phyloP scores from a whole-genome alignment of 192 early-diverging fungal genomes.

The Chytriomyces sp. region DNA sequence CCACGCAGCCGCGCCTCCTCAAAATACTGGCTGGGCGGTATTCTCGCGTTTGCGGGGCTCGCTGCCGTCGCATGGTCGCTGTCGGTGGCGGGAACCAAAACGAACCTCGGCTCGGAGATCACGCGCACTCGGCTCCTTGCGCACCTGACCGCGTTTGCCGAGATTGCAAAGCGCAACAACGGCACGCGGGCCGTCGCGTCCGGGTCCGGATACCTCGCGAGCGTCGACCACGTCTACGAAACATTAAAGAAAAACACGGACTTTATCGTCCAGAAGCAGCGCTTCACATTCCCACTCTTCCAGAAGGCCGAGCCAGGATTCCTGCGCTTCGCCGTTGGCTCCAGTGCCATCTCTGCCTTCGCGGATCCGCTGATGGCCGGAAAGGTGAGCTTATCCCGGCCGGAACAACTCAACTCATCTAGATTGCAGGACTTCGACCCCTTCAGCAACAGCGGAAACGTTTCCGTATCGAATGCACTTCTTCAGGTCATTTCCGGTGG shows the following conservation, averaged over 20 bases:
- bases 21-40: no score
- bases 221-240: conserved; percentile 28
- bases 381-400: no score
- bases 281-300: conserved; percentile 28
- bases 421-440: conserved; percentile 13
- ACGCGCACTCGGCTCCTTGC: not conserved
- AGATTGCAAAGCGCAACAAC: conserved; percentile 27
- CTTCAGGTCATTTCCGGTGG: conserved; percentile 10
- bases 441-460: conserved; percentile 13
- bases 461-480: not conserved
- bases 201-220: conserved; percentile 33
- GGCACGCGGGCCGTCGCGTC: conserved; percentile 32
- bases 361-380: no score
- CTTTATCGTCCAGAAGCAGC: conserved; percentile 27
- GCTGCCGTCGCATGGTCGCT: not conserved
- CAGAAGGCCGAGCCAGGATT: not conserved
- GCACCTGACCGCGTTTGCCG: conserved; percentile 21
- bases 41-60: no score
- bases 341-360: no score
- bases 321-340: conserved; percentile 8
- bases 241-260: conserved; percentile 27
- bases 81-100: not conserved
- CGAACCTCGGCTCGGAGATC: conserved; percentile 9
- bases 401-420: no score
- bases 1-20: no score